A percentile compares a stretch with the other conserved stretches of the same genome.
These are phyloP conservation scores for Zoysia japonica DNA, from an alignment of 176 grass and related monocot genomes.

Conservation along the genomic window DNA sequence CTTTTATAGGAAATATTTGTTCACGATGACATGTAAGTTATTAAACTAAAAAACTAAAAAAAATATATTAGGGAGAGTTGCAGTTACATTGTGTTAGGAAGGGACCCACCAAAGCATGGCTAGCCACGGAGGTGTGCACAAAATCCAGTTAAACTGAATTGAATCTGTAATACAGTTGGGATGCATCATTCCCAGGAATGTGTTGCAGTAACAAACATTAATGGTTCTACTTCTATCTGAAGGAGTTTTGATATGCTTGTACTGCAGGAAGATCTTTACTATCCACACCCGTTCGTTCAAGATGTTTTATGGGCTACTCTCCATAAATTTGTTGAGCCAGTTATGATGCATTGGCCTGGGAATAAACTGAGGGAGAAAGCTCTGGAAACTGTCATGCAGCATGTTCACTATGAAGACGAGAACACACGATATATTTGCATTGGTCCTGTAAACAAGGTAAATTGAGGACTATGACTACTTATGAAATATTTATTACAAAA, in stretches of 20 bases:
- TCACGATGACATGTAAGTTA: neutral
- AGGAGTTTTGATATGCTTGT: constrained; percentile 28
- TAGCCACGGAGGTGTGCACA: too few relatives aligned
- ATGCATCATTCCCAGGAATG: neutral
- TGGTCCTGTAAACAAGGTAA: constrained; percentile 98
- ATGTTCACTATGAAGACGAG: constrained; percentile 99
- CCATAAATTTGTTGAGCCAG: constrained; percentile 91
- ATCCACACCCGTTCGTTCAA: constrained; percentile 87
- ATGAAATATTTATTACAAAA: constrained; percentile 6
- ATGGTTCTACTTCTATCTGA: constrained; percentile 16
- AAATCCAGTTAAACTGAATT: neutral
- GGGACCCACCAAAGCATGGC: too few relatives aligned
- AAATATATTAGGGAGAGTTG: too few relatives aligned
- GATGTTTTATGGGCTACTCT: constrained; percentile 91
- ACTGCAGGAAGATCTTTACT: constrained; percentile 95
- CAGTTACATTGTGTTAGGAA: too few relatives aligned
- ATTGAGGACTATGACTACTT: constrained; percentile 26
- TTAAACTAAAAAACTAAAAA: too few relatives aligned
- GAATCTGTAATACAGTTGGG: neutral
- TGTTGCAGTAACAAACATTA: neutral
- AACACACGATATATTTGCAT: constrained; percentile 95
- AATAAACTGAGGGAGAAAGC: constrained; percentile 79
- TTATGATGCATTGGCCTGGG: constrained; percentile 85
- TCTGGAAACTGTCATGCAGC: constrained; percentile 71
- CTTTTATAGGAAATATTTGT: constrained; percentile 14